Conservation (phyloP, 192 early-diverging fungal species). For the Coemansia sp. region DNA sequence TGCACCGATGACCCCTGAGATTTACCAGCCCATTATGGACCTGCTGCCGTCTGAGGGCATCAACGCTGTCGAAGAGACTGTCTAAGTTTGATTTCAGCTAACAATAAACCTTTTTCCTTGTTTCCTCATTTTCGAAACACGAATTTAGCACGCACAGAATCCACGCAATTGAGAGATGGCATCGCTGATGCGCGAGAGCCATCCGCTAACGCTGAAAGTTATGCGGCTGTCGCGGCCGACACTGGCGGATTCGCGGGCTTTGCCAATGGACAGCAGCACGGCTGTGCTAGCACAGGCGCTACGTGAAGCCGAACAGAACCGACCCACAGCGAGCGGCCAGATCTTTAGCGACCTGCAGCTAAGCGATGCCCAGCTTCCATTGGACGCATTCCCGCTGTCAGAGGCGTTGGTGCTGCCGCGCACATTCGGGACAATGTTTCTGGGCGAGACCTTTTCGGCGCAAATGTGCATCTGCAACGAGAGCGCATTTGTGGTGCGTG, state of each 20-base stretch:
- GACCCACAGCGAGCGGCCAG: constrained; percentile 49
- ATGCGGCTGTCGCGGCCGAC: constrained; percentile 84
- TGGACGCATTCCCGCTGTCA: constrained; percentile 59
- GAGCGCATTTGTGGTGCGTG: constrained; percentile 60
- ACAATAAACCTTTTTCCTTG: background rate
- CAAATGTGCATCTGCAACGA: constrained; percentile 92
- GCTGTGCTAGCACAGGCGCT: constrained; percentile 38
- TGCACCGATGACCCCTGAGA: constrained; percentile 85
- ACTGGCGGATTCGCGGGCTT: constrained; percentile 56
- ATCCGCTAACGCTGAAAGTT: constrained; percentile 84
- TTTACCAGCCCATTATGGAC: constrained; percentile 88
- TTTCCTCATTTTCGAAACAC: background rate
- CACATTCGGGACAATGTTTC: constrained; percentile 89
- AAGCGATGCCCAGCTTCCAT: constrained; percentile 48
- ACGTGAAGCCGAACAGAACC: constrained; percentile 42
- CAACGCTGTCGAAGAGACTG: constrained; percentile 72
- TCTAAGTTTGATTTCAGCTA: constrained; percentile 11
- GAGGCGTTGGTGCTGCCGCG: constrained; percentile 78
- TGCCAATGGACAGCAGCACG: constrained; percentile 41
- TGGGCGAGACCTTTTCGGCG: constrained; percentile 88
- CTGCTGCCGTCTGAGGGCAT: constrained; percentile 88
- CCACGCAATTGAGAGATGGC: constrained; percentile 19
- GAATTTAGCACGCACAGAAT: background rate
- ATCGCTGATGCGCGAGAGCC: constrained; percentile 55
- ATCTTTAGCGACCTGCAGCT: constrained; percentile 37